Evolutionary conservation across 805 yeast genomes (phyloP), one percentile per base, ranked within the genome.

Genomic region (Yamadazyma nakazawae): DNA sequence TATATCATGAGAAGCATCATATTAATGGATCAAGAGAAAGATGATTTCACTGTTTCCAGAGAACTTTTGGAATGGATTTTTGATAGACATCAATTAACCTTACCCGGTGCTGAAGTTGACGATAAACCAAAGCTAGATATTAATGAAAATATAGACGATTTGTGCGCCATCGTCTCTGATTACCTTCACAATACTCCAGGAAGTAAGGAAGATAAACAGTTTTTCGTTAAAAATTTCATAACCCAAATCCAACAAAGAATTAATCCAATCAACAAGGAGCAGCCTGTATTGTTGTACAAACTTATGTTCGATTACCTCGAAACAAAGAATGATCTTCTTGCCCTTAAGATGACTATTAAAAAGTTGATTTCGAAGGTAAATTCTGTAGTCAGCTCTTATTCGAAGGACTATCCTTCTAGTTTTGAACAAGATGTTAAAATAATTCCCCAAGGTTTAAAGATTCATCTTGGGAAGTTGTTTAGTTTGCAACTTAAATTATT

Each of bases 251-350:
- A 42, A 24, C 11, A 19, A 13, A 37, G 36, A 16, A 34, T 66
- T 36, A 62, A 61, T 19, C 52, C 55, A 13, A 52, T 55, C 13
- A 39, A 66, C 24, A 52, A 60, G 16, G 45, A 47, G 12, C 34
- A 53, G 18, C 59, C 66, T 40, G 57, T 63, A 18, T 53, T 61
- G 31, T 53, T 68, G 25, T 59, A 54, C 42, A 47, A 48, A 25
- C 64, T 63, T 28, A 62, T 70, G 70, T 59, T 64, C 16, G 54
- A 53, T 31, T 49, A 66, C 3, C 65, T 67, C 51, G 52, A 51
- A 13, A 45, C 46, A 4, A 58, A 58, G 21, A 62, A 63, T 14
- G 59, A 66, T 31, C 35, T 52, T 5, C 46, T 48, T 7, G 50
- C 55, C 26, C 64, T 68, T 1, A 42, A 40, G 12, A 54, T 55